Conservation (phyloP, 2,329 filamentous ascomycete species). For the Fusarium fujikuroi region DNA sequence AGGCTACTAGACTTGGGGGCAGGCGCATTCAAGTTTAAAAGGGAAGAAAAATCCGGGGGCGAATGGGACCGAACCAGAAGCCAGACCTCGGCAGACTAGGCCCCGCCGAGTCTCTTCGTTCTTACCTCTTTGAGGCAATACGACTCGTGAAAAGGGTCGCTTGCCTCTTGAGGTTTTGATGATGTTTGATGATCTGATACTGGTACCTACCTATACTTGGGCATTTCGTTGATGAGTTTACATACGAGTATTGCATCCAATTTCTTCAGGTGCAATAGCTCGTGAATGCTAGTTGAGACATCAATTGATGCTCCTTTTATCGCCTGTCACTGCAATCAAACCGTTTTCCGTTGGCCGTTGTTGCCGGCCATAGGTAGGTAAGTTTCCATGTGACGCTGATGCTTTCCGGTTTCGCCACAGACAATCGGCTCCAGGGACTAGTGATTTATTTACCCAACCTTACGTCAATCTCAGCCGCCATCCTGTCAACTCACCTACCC, state of each 20-base stretch:
- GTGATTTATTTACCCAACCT: neutral
- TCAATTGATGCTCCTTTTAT: neutral
- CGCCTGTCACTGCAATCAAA: neutral
- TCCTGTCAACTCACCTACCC: neutral
- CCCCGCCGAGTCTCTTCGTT: slow-evolving; percentile 14
- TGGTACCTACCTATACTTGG: neutral
- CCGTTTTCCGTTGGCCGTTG: slow-evolving; percentile 13
- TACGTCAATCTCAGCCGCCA: slow-evolving; percentile 2
- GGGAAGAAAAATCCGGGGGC: slow-evolving; percentile 46
- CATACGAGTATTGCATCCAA: neutral
- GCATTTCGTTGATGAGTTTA: neutral
- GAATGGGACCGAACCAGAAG: slow-evolving; percentile 31
- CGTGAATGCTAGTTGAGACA: neutral
- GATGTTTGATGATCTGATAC: neutral
- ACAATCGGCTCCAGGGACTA: neutral
- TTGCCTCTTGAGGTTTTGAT: slow-evolving; percentile 1
- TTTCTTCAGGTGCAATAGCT: neutral
- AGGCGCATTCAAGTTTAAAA: slow-evolving; percentile 24
- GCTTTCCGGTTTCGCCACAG: slow-evolving; percentile 28
- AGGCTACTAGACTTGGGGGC: slow-evolving; percentile 5
- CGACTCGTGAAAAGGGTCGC: neutral
- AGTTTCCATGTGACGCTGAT: slow-evolving; percentile 36
- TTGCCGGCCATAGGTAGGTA: neutral
- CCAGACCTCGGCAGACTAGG: slow-evolving; percentile 40
- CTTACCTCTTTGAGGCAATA: slow-evolving; percentile 22